phyloP scores from a whole-genome alignment of 176 grass and related monocot genomes.

The Oryza coarctata region DNA sequence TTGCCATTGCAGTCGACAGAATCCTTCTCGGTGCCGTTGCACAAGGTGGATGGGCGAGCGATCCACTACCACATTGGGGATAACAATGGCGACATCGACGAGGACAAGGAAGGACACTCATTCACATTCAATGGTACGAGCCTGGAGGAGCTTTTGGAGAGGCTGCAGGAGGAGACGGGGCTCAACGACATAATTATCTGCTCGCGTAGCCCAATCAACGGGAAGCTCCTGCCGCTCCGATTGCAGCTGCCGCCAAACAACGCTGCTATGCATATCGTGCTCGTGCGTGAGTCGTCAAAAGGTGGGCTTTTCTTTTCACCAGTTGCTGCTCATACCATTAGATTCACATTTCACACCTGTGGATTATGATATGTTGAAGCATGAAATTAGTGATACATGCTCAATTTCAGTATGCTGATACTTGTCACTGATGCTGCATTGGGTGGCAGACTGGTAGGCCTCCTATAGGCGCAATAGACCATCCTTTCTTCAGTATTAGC shows the following conservation, averaged over 20 bases:
- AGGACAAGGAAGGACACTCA: slow-evolving; percentile 15
- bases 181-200: slow-evolving; percentile 59
- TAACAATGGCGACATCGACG: slow-evolving; percentile 39
- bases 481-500: background rate
- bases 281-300: slow-evolving; percentile 58
- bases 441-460: background rate
- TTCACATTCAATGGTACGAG: slow-evolving; percentile 68
- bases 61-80: slow-evolving; percentile 68
- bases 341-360: background rate
- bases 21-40: slow-evolving; percentile 46
- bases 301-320: background rate
- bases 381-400: background rate
- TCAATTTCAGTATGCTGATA: background rate
- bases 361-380: background rate
- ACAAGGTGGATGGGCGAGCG: slow-evolving; percentile 61
- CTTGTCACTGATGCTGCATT: background rate
- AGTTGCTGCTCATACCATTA: background rate
- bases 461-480: background rate
- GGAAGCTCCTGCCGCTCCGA: slow-evolving; percentile 59
- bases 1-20: slow-evolving; percentile 42
- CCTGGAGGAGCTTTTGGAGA: slow-evolving; percentile 60
- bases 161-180: slow-evolving; percentile 50
- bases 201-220: slow-evolving; percentile 50
- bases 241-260: slow-evolving; percentile 82
- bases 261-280: slow-evolving; percentile 53